Conservation (phyloP, 345 rosid species). For the Melaleuca quinquenervia region DNA sequence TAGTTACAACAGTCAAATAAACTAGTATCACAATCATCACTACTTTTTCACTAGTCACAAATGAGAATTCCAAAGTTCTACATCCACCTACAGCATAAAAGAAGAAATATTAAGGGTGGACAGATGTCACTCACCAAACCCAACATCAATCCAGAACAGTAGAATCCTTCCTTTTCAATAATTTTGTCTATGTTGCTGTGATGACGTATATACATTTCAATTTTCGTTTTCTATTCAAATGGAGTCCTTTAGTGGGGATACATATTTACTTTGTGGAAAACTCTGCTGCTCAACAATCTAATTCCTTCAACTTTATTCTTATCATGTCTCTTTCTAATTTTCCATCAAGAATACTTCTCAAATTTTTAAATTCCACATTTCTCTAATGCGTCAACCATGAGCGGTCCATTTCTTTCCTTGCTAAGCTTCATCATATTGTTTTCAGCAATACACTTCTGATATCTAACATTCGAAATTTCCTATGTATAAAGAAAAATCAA, state of each 20-base stretch:
- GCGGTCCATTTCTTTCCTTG: neutral
- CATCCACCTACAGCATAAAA: neutral
- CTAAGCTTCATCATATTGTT: neutral
- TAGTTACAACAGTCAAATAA: neutral
- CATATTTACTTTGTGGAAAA: neutral
- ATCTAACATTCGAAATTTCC: neutral
- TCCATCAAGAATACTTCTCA: neutral
- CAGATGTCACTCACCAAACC: neutral
- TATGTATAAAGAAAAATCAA: neutral
- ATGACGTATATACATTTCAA: neutral
- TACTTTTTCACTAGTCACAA: neutral
- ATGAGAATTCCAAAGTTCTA: neutral
- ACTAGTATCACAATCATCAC: neutral
- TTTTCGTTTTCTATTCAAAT: neutral
- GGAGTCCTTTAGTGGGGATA: neutral
- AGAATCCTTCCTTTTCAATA: neutral
- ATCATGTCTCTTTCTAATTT: neutral
- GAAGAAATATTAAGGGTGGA: neutral
- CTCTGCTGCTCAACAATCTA: neutral
- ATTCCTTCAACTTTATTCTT: neutral
- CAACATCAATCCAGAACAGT: neutral
- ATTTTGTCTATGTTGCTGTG: neutral
- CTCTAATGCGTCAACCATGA: neutral
- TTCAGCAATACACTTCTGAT: neutral
- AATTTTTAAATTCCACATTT: neutral